Conservation (phyloP, 1,139 yeast species). For the Wickerhamomyces sp. region DNA sequence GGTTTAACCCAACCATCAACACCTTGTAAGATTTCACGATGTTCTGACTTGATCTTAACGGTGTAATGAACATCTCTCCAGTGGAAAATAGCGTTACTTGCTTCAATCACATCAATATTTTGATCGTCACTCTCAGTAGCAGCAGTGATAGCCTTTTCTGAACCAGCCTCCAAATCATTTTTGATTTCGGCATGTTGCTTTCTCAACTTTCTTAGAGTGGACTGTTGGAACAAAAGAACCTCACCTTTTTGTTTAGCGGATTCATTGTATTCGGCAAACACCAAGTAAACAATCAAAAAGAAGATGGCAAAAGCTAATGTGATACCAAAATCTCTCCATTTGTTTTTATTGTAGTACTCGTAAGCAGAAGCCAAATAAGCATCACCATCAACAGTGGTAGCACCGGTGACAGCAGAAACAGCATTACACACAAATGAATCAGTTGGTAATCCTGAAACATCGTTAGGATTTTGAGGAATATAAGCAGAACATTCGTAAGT, state of each 20-base stretch:
- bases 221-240: conserved; percentile 59
- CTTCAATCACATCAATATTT: conserved; percentile 22
- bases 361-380: conserved; percentile 51
- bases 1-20: conserved; percentile 87
- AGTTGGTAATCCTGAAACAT: conserved; percentile 38
- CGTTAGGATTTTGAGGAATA: conserved; percentile 38
- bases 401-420: conserved; percentile 63
- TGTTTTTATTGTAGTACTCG: conserved; percentile 52
- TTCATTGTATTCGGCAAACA: conserved; percentile 59
- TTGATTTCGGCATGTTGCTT: conserved; percentile 16
- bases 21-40: conserved; percentile 59
- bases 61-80: conserved; percentile 79
- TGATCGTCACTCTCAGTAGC: conserved; percentile 18
- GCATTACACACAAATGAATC: conserved; percentile 51
- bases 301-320: conserved; percentile 32
- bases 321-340: conserved; percentile 86
- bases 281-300: conserved; percentile 34
- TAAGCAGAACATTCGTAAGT: conserved; percentile 39
- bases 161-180: conserved; percentile 26
- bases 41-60: conserved; percentile 59
- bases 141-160: conserved; percentile 15
- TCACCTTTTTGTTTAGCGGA: conserved; percentile 85
- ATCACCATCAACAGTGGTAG: conserved; percentile 50
- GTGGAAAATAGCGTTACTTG: conserved; percentile 53
- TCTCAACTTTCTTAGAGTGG: conserved; percentile 34